Evolutionary conservation across 1,139 yeast species (phyloP), one percentile per base, ranked within the genome.

Genomic region (Yamadazyma spencermartinsiae): DNA sequence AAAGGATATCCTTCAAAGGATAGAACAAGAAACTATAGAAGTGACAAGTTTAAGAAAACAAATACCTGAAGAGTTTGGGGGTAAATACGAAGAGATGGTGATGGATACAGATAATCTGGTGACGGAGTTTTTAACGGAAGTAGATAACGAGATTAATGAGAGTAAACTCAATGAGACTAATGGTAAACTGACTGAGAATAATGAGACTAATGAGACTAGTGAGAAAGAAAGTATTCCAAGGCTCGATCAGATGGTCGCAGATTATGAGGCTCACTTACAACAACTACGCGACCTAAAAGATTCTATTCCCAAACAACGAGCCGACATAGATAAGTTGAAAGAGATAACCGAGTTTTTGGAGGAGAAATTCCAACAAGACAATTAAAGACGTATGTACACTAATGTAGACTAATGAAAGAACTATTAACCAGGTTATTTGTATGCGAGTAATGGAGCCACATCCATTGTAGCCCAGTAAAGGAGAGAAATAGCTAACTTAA

Each of bases 1-100:
- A 24, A 62, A 87, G 35, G 66, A 68, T 35, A 52, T 76, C 28
- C 71, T 82, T 44, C 69, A 69, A 36, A 68, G 70, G 33, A 79
- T 82, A 42, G 89, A 83, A 46, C 72, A 68, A 34, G 78, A 76
- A 44, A 76, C 85, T 0, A 70, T 76, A 1, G 70, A 65, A 38
- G 71, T 80, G 19, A 72, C 86, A 0, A 60, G 63, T 26, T 56
- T 79, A 39, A 61, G 88, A 35, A 63, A 77, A 36, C 68, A 67
- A n/a, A 61, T 75, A n/a, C 88, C 87, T 0, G 46, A 46, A 10
- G 51, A 52, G 40, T 65, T 69, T 6, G 49, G 49, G 11, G 48
- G 48, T 10, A 54, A 52, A 20, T 71, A 68, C 44, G 51, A 56
- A 12, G 48, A 53, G 20, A 48, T 71, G 29, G 63, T 67, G 2